A percentile compares a stretch with the other conserved stretches of the same genome.
Evolutionary conservation across 2,329 filamentous ascomycete species (phyloP).

Genomic region (Didymella arachidicola): DNA sequence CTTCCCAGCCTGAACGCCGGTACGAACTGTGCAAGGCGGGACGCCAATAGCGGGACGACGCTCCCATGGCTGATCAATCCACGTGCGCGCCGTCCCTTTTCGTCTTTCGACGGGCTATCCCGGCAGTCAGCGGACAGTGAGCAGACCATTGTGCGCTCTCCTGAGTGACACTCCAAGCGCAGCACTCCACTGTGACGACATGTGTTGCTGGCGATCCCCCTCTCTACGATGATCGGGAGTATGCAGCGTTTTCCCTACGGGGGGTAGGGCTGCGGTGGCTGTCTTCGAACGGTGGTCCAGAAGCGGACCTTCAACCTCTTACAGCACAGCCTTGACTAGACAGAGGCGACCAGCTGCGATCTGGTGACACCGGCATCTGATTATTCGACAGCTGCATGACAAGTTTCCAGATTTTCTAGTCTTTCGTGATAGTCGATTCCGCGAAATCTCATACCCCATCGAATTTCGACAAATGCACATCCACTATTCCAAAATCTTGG

Average conservation of each 20-base stretch:
- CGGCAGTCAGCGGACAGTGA: slow-evolving; percentile 24
- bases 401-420: background rate
- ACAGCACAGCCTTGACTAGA: slow-evolving; percentile 8
- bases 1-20: slow-evolving; percentile 15
- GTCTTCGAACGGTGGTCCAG: slow-evolving; percentile 2
- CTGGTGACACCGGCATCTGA: slow-evolving; percentile 16
- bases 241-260: slow-evolving; percentile 8
- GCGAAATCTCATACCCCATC: slow-evolving; percentile 49
- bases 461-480: slow-evolving; percentile 2
- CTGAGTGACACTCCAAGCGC: slow-evolving; percentile 7
- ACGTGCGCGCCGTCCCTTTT: slow-evolving; percentile 27
- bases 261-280: slow-evolving; percentile 10
- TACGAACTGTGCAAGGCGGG: slow-evolving; percentile 19
- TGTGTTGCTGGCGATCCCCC: slow-evolving; percentile 22
- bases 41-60: slow-evolving; percentile 24
- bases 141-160: slow-evolving; percentile 19
- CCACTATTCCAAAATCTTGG: slow-evolving; percentile 17
- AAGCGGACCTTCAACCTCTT: slow-evolving; percentile 8
- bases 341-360: background rate
- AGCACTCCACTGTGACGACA: slow-evolving; percentile 27
- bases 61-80: slow-evolving; percentile 29
- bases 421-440: slow-evolving; percentile 3
- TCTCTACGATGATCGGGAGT: slow-evolving; percentile 9
- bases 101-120: slow-evolving; percentile 22
- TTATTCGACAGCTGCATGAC: background rate